Conservation (phyloP, 352 stramenopile species). For the Phytophthora idaei region DNA sequence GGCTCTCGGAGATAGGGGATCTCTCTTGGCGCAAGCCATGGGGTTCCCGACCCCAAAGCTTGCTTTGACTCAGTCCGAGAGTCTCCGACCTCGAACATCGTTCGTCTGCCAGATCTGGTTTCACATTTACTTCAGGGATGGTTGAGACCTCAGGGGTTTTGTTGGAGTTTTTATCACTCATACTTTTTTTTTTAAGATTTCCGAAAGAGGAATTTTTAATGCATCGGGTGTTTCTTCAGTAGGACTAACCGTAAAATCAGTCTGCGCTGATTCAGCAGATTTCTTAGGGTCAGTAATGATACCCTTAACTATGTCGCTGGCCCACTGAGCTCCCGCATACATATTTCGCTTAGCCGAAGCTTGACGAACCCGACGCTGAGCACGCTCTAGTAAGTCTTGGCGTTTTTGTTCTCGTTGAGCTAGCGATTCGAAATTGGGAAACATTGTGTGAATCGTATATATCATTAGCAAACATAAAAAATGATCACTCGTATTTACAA, state of each 20-base stretch:
- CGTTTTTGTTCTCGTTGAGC: background rate
- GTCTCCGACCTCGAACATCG: too few relatives aligned
- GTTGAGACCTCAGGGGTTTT: background rate
- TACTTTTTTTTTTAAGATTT: too few relatives aligned
- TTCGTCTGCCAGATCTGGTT: too few relatives aligned
- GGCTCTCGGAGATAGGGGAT: too few relatives aligned
- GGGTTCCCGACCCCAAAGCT: too few relatives aligned
- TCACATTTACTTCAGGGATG: too few relatives aligned
- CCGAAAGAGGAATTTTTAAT: too few relatives aligned
- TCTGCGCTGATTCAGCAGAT: slow-evolving; percentile 18
- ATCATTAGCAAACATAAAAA: background rate
- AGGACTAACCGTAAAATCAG: background rate
- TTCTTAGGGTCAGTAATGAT: background rate
- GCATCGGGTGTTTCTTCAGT: too few relatives aligned
- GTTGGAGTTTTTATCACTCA: too few relatives aligned
- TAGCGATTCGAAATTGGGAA: background rate
- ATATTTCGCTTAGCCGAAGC: background rate
- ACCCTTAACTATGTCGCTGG: background rate
- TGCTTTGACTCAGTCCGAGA: too few relatives aligned
- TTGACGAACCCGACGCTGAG: background rate
- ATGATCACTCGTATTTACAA: background rate
- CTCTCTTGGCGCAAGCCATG: too few relatives aligned
- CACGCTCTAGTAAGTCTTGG: slow-evolving; percentile 1
- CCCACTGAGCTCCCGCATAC: slow-evolving; percentile 14
- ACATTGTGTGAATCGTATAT: background rate